Conservation (phyloP, 2,329 filamentous ascomycete genomes). For the Apiospora kogelbergensis region DNA sequence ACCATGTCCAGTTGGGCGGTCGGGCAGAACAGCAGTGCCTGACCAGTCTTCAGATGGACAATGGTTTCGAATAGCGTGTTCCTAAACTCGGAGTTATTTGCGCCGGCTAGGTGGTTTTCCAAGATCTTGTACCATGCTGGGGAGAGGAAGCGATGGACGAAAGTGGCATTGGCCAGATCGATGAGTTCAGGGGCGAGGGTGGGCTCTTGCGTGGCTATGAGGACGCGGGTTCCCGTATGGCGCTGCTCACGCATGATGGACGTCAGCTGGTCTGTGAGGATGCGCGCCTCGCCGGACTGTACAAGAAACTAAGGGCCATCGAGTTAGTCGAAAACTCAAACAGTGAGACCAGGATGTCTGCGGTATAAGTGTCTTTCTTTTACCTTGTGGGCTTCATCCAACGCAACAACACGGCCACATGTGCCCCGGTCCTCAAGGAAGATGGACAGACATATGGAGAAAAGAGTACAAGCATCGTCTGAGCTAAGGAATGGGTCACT, state of each 20-base stretch:
- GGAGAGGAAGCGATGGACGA: constrained; percentile 25
- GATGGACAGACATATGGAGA: constrained; percentile 53
- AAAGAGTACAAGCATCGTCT: constrained; percentile 53
- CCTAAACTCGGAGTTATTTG: constrained; percentile 2
- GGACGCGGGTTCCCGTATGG: constrained; percentile 21
- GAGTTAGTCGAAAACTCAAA: too few relatives aligned
- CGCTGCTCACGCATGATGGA: constrained; percentile 23
- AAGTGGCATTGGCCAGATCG: constrained; percentile 22
- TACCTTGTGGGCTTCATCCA: constrained; percentile 63
- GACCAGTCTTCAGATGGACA: constrained; percentile 19
- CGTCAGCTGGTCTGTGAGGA: constrained; percentile 19
- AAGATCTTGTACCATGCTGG: constrained; percentile 21
- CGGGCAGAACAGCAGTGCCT: constrained; percentile 25
- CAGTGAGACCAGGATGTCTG: too few relatives aligned
- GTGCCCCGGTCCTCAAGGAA: constrained; percentile 44
- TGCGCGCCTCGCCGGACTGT: constrained; percentile 16
- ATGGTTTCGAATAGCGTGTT: constrained; percentile 21
- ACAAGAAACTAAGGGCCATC: constrained; percentile 18
- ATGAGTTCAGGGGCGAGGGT: constrained; percentile 23
- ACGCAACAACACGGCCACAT: constrained; percentile 47
- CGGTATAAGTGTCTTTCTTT: too few relatives aligned
- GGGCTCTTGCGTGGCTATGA: constrained; percentile 24
- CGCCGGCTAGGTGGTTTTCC: constrained; percentile 20
- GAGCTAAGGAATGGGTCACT: constrained; percentile 55
- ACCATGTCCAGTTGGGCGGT: constrained; percentile 18